A percentile compares a stretch with the other conserved stretches of the same genome.
phyloP scores from a whole-genome alignment of 805 yeast genomes.

The Candida krabiensis region DNA sequence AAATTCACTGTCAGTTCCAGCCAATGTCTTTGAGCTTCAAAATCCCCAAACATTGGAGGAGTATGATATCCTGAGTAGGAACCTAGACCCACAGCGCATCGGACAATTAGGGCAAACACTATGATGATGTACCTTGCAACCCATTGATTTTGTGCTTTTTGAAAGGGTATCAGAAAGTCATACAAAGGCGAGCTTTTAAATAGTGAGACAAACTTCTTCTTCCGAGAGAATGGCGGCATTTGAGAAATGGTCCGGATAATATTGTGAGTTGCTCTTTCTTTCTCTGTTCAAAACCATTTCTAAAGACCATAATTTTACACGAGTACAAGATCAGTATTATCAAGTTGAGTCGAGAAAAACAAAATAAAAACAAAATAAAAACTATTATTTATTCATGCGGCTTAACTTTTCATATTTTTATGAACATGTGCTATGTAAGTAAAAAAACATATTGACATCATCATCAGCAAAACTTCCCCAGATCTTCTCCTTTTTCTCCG shows the following conservation, averaged over 20 bases:
- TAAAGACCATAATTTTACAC: no score
- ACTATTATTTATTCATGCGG: constrained; percentile 2
- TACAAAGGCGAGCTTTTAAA: constrained; percentile 61
- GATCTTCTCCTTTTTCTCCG: constrained; percentile 34
- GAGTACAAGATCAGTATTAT: no score
- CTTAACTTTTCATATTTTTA: constrained; percentile 1
- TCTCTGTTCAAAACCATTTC: neutral
- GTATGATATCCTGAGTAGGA: constrained; percentile 71
- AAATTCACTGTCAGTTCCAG: constrained; percentile 82
- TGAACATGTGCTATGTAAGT: no score
- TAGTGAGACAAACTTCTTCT: constrained; percentile 30
- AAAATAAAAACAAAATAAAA: neutral
- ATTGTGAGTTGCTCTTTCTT: no score
- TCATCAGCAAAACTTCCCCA: constrained; percentile 25
- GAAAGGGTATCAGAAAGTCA: constrained; percentile 76
- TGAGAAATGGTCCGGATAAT: no score
- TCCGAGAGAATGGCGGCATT: no score
- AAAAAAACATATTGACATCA: no score
- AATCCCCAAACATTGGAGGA: constrained; percentile 90
- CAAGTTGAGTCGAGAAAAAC: no score
- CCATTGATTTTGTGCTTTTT: constrained; percentile 87
- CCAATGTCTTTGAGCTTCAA: constrained; percentile 99
- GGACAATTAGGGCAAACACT: constrained; percentile 68
- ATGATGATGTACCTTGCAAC: constrained; percentile 77
- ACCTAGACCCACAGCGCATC: constrained; percentile 88